A percentile compares a stretch with the other conserved stretches of the same genome.
phyloP scores from a whole-genome alignment of 768 basidiomycete genomes.

The Thelephora ganbajun region DNA sequence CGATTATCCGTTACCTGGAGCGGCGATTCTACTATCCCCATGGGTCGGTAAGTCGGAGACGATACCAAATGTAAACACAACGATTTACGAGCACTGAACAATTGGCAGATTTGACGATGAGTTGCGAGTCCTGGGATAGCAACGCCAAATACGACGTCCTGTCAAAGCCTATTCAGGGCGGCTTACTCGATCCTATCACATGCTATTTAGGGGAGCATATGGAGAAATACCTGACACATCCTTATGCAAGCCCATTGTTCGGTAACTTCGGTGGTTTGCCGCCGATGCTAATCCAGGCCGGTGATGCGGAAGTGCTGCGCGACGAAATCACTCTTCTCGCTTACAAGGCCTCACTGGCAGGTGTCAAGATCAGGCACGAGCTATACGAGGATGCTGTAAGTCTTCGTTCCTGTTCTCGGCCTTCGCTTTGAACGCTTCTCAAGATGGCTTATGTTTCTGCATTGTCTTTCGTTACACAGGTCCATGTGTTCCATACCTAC shows the following conservation, averaged over 20 bases:
- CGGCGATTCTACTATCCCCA: slow-evolving; percentile 81
- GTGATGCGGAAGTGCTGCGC: slow-evolving; percentile 89
- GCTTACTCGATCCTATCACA: slow-evolving; percentile 88
- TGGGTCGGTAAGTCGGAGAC: slow-evolving; percentile 67
- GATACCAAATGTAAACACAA: background rate
- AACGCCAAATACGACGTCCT: slow-evolving; percentile 82
- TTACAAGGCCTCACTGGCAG: slow-evolving; percentile 81
- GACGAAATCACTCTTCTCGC: slow-evolving; percentile 88
- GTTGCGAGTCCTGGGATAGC: slow-evolving; percentile 94
- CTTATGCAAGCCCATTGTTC: slow-evolving; percentile 91
- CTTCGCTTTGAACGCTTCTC: background rate
- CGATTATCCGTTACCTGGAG: slow-evolving; percentile 68
- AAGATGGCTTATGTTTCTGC: background rate
- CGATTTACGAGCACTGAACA: slow-evolving; percentile 4
- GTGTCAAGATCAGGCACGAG: slow-evolving; percentile 79
- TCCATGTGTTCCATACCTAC: slow-evolving; percentile 86
- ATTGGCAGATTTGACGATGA: slow-evolving; percentile 76
- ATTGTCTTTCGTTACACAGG: slow-evolving; percentile 22
- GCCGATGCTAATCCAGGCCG: slow-evolving; percentile 81
- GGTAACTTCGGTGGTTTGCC: slow-evolving; percentile 80
- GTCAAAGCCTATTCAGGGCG: slow-evolving; percentile 52
- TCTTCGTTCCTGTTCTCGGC: slow-evolving; percentile 3
- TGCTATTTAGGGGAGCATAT: slow-evolving; percentile 80
- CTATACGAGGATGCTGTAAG: slow-evolving; percentile 83
- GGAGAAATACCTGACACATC: slow-evolving; percentile 81